Percentiles rank a stretch among this genome's conserved stretches.
phyloP scores from a whole-genome alignment of 805 yeast genomes.

The Naumovozyma castellii region DNA sequence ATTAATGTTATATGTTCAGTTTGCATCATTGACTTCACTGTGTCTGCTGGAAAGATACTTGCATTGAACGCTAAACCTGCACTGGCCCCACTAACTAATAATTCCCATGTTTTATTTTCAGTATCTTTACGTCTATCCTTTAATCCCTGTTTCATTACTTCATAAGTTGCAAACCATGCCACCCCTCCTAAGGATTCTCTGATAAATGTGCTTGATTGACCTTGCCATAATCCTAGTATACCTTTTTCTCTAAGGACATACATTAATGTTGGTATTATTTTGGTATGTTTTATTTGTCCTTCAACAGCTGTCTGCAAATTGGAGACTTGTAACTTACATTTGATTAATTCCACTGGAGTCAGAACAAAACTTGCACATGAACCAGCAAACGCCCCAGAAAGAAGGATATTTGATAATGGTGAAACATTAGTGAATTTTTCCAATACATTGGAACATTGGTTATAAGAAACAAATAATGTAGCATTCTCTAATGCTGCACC shows the following conservation, averaged over 20 bases:
- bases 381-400: conserved; percentile 78
- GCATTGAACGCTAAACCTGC: conserved; percentile 81
- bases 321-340: conserved; percentile 76
- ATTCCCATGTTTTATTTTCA: conserved; percentile 39
- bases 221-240: conserved; percentile 71
- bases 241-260: conserved; percentile 46
- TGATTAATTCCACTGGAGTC: conserved; percentile 87
- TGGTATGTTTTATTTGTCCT: conserved; percentile 14
- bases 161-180: conserved; percentile 90
- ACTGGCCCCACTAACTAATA: conserved; percentile 68
- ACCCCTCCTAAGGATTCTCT: conserved; percentile 88
- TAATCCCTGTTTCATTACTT: conserved; percentile 36
- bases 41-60: conserved; percentile 80
- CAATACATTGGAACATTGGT: conserved; percentile 35
- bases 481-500: conserved; percentile 92
- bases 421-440: conserved; percentile 24
- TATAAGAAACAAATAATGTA: conserved; percentile 61
- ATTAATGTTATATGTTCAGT: conserved; percentile 33
- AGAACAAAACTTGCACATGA: conserved; percentile 70
- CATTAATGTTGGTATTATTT: conserved; percentile 32
- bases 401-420: conserved; percentile 38
- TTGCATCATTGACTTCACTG: conserved; percentile 81
- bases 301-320: conserved; percentile 25
- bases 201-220: conserved; percentile 69
- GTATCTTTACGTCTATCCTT: conserved; percentile 18